These are phyloP conservation scores for Schizophyllum amplum DNA, from an alignment of 1,284 basidiomycete genomes.

Conservation along the genomic window DNA sequence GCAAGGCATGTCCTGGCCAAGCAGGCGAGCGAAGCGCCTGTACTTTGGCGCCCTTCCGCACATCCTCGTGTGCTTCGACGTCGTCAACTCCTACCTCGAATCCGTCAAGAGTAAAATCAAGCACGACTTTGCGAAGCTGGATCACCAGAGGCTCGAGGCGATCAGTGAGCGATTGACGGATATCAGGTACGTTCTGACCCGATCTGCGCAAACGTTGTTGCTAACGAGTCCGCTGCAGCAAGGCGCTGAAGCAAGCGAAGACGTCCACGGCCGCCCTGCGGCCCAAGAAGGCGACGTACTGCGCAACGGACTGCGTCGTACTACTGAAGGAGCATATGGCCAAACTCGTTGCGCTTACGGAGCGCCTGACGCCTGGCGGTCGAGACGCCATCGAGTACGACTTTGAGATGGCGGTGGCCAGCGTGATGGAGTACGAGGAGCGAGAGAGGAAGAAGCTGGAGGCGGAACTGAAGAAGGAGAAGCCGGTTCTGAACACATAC, in stretches of 20 bases:
- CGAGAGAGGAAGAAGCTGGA: neutral
- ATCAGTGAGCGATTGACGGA: conserved; percentile 10
- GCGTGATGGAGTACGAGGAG: conserved; percentile 16
- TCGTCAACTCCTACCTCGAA: conserved; percentile 20
- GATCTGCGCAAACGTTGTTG: too few species aligned
- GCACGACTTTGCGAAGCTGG: conserved; percentile 18
- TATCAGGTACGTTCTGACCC: conserved; percentile 10
- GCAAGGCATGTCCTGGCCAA: conserved; percentile 24
- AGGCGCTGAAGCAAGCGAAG: too few species aligned
- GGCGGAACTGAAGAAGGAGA: neutral
- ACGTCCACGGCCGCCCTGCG: too few species aligned
- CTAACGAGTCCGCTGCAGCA: too few species aligned
- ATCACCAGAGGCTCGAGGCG: conserved; percentile 9
- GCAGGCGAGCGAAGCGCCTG: conserved; percentile 29
- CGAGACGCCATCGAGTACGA: conserved; percentile 19
- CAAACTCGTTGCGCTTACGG: conserved; percentile 19
- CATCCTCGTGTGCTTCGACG: conserved; percentile 36
- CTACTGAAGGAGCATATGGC: conserved; percentile 18
- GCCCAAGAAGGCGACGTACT: too few species aligned
- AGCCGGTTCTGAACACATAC: neutral
- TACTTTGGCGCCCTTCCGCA: conserved; percentile 45
- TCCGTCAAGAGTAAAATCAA: conserved; percentile 27
- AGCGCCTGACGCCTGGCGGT: conserved; percentile 11
- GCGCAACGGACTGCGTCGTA: neutral
- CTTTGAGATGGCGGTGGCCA: conserved; percentile 23